Evolutionary conservation across 192 early-diverging fungal genomes (phyloP).

Genomic region (Entomortierella lignicola): DNA sequence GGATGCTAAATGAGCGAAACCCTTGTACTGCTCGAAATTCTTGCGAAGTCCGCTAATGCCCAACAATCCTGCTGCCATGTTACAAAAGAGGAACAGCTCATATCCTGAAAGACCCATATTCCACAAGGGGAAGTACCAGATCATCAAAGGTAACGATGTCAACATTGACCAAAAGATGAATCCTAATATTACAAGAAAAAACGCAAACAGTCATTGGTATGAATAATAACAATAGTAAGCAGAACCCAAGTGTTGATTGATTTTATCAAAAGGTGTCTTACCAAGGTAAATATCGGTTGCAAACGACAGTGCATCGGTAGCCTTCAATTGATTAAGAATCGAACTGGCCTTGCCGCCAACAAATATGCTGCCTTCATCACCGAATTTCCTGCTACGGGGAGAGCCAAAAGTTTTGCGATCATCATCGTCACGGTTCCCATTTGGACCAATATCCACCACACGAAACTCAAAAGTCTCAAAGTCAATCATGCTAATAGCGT

Average conservation of each 20-base stretch:
- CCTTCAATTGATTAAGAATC: slow-evolving; percentile 10
- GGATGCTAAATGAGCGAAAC: slow-evolving; percentile 65
- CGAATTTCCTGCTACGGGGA: slow-evolving; percentile 4
- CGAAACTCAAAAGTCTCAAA: slow-evolving; percentile 66
- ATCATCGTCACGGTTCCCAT: slow-evolving; percentile 24
- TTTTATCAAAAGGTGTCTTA: slow-evolving; percentile 19
- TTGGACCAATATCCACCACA: slow-evolving; percentile 55
- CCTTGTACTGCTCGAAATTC: slow-evolving; percentile 63
- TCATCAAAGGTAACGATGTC: slow-evolving; percentile 75
- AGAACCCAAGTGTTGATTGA: no score
- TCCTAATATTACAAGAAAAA: slow-evolving; percentile 58
- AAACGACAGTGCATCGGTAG: slow-evolving; percentile 56
- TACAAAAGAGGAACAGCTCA: slow-evolving; percentile 77
- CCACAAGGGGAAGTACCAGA: slow-evolving; percentile 89
- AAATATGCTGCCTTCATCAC: background rate
- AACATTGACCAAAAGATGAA: slow-evolving; percentile 88
- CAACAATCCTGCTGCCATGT: slow-evolving; percentile 66
- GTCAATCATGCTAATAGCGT: slow-evolving; percentile 77
- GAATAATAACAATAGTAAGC: background rate
- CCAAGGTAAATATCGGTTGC: slow-evolving; percentile 75
- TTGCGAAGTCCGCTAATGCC: slow-evolving; percentile 67
- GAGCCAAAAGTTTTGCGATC: no score
- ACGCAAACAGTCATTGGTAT: background rate
- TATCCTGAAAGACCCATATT: slow-evolving; percentile 88
- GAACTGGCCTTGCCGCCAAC: background rate